Conservation (phyloP, 2,329 filamentous ascomycete genomes). For the Phialophora verrucosa region DNA sequence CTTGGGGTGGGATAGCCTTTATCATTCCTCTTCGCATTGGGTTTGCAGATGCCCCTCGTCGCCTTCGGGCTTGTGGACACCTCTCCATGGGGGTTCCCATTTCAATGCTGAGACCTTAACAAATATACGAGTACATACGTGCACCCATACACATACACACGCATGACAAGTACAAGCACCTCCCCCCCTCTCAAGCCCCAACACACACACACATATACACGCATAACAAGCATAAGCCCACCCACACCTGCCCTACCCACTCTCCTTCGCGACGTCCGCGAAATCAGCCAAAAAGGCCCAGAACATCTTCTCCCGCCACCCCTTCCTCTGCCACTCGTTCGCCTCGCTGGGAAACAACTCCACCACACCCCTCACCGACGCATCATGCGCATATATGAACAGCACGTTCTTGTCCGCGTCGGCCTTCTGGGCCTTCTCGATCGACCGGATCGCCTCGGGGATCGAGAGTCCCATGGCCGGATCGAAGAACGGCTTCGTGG, state of each 20-base stretch:
- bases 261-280: constrained; percentile 8
- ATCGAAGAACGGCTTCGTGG: constrained; percentile 44
- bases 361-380: constrained; percentile 37
- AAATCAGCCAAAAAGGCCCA: constrained; percentile 35
- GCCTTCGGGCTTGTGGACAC: too few relatives aligned
- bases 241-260: background rate
- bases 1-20: too few relatives aligned
- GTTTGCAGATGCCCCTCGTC: too few relatives aligned
- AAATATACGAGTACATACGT: too few relatives aligned
- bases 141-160: too few relatives aligned
- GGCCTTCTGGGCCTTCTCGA: constrained; percentile 30
- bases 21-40: too few relatives aligned
- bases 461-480: constrained; percentile 32
- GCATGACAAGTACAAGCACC: too few relatives aligned
- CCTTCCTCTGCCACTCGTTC: constrained; percentile 42
- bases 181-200: too few relatives aligned
- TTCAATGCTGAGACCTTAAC: too few relatives aligned
- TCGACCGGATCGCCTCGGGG: constrained; percentile 27
- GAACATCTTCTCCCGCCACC: constrained; percentile 37
- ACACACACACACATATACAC: background rate
- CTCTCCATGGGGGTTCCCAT: too few relatives aligned
- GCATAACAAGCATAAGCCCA: background rate
- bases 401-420: constrained; percentile 42
- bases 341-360: constrained; percentile 39
- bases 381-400: constrained; percentile 43